A percentile compares a stretch with the other conserved stretches of the same genome.
Evolutionary conservation across 2,329 filamentous ascomycete genomes (phyloP).

Genomic region (Penicillium sp.): DNA sequence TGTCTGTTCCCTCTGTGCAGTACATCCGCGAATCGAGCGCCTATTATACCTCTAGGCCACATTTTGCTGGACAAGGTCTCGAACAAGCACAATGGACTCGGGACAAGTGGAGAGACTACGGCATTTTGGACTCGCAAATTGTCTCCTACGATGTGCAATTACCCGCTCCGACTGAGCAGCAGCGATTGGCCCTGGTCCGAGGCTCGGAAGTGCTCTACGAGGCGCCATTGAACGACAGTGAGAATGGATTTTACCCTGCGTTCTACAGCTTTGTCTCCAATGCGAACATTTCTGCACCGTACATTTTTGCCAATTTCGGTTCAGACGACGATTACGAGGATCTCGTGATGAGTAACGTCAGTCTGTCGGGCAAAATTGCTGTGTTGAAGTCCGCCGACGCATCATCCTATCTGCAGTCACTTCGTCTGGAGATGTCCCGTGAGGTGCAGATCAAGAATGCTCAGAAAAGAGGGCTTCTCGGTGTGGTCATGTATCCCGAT

Average conservation of each 20-base stretch:
- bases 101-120: background rate
- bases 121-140: background rate
- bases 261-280: background rate
- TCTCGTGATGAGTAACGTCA: background rate
- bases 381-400: background rate
- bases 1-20: background rate
- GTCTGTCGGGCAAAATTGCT: background rate
- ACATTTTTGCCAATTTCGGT: constrained; percentile 1
- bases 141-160: background rate
- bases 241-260: background rate
- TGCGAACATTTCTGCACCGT: background rate
- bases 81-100: background rate
- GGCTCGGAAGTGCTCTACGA: background rate
- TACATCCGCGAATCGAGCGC: background rate
- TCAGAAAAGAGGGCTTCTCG: background rate
- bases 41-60: background rate
- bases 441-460: background rate
- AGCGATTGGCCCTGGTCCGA: background rate
- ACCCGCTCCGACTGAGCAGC: background rate
- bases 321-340: background rate
- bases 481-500: background rate
- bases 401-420: background rate
- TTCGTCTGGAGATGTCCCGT: background rate
- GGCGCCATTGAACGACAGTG: background rate
- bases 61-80: background rate